A percentile compares a stretch with the other conserved stretches of the same genome.
These are phyloP conservation scores for Blumeria hordei DNA, from an alignment of 2,329 filamentous ascomycete genomes.

Conservation along the genomic window DNA sequence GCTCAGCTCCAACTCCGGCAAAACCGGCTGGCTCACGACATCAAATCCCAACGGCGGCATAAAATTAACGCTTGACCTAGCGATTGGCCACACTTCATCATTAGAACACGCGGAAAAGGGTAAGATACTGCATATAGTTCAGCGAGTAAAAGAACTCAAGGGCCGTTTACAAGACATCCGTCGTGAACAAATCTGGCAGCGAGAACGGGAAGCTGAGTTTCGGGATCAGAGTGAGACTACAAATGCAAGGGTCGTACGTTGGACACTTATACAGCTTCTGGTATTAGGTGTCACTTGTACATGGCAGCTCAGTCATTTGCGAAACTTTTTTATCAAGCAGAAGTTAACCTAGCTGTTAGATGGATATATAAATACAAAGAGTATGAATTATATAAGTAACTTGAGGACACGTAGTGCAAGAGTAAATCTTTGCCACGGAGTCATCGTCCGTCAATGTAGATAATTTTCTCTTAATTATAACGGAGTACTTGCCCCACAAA, in stretches of 20 bases:
- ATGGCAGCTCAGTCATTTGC: conserved; percentile 89
- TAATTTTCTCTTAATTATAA: too few relatives aligned
- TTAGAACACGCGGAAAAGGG: conserved; percentile 86
- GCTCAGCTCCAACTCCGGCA: conserved; percentile 47
- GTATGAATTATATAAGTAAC: too few relatives aligned
- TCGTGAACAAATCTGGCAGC: conserved; percentile 85
- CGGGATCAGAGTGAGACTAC: conserved; percentile 89
- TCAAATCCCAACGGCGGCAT: conserved; percentile 47
- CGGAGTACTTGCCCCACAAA: too few relatives aligned
- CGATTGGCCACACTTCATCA: conserved; percentile 79
- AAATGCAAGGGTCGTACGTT: conserved; percentile 75
- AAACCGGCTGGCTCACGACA: conserved; percentile 46
- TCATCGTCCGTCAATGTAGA: too few relatives aligned
- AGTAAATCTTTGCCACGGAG: too few relatives aligned
- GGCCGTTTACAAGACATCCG: conserved; percentile 66
- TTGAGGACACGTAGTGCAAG: too few relatives aligned
- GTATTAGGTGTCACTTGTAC: conserved; percentile 73
- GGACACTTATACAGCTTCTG: conserved; percentile 75
- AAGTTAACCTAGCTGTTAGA: conserved; percentile 57
- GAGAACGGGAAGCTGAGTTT: conserved; percentile 97
- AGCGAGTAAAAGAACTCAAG: conserved; percentile 77
- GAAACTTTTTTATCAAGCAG: conserved; percentile 99
- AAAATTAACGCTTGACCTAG: conserved; percentile 67
- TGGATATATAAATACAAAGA: not conserved
- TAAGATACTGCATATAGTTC: conserved; percentile 74